Evolutionary conservation across 1,139 yeast species (phyloP), one percentile per base, ranked within the genome.

Genomic region (Kodamaea ohmeri): DNA sequence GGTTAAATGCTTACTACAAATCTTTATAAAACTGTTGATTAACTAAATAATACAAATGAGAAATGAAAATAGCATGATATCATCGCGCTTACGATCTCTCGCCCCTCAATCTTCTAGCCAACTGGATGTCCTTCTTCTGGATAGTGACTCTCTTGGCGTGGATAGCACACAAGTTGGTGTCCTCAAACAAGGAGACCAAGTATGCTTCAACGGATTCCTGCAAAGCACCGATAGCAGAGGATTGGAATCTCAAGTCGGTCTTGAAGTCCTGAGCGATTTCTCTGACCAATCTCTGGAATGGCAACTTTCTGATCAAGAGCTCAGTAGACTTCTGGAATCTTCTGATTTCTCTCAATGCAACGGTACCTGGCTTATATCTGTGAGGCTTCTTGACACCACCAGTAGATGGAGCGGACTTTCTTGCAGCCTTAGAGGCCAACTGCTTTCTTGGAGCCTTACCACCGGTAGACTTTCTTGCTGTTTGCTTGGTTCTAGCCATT

Each of bases 321-420:
- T 90, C 97, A 62, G 97, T 90, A 51, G 96, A 86, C 75, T 90
- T 90, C 78, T 90, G 97, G 82, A 90, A 90, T 78, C 97, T 88
- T 84, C 97, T 88, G 65, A 90, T 90, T 79, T 90, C 97, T 85
- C 97, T 90, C 67, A 90, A 85, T 60, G 97, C 97, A 64, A 90
- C 97, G 65, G 97, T 90, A 89, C 97, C 97, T 71, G 97, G 97
- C 92, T 89, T 90, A 78, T 89, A 90, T 85, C 97, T 88, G 88
- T 90, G 97, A 56, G 97, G 97, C 80, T 90, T 90, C 90, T 90
- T 90, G 68, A 90, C 97, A 83, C 97, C 97, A 69, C 97, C 97
- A 52, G 96, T 82, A 51, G 96, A 78, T 76, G 95, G 92, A 46
- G 97, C 97, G 43, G 97, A 89, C 76, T 90, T 90, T 82, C 97